phyloP scores from a whole-genome alignment of 176 grass and related monocot species.

The Aegilops tauschii region DNA sequence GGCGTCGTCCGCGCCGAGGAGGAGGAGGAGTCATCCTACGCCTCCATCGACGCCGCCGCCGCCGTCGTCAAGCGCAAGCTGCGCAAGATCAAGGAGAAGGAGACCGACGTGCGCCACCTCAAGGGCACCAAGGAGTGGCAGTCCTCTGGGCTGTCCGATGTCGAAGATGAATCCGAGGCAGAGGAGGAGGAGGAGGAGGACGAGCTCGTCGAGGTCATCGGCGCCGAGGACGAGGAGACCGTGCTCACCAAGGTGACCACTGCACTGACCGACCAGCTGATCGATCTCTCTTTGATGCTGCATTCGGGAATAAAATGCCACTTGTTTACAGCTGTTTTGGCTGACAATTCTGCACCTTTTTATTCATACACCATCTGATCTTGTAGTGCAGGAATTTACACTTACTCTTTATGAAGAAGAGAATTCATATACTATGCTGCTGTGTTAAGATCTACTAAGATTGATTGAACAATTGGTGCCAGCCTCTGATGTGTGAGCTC shows the following conservation, averaged over 20 bases:
- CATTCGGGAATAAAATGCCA: neutral
- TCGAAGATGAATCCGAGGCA: neutral
- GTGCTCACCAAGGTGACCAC: constrained; percentile 46
- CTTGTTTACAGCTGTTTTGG: neutral
- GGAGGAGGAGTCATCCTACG: constrained; percentile 71
- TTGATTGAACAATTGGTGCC: neutral
- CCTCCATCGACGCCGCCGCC: constrained; percentile 76
- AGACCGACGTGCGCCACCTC: constrained; percentile 57
- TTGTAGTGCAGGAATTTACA: neutral
- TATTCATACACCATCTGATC: neutral
- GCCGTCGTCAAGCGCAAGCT: constrained; percentile 86
- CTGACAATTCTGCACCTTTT: too few species aligned
- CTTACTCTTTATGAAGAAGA: neutral
- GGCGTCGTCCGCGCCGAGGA: constrained; percentile 88
- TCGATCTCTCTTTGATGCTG: neutral
- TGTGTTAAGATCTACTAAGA: neutral
- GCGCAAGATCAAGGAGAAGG: constrained; percentile 93
- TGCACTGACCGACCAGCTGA: too few species aligned
- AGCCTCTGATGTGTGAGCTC: neutral
- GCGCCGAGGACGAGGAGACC: constrained; percentile 54
- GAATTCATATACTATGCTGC: neutral
- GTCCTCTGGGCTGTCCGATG: neutral
- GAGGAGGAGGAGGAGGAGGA: constrained; percentile 7
- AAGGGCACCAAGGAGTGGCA: constrained; percentile 46
- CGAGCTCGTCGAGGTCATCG: constrained; percentile 23